phyloP scores from a whole-genome alignment of 2,329 filamentous ascomycete species.

The Dothistroma septosporum region DNA sequence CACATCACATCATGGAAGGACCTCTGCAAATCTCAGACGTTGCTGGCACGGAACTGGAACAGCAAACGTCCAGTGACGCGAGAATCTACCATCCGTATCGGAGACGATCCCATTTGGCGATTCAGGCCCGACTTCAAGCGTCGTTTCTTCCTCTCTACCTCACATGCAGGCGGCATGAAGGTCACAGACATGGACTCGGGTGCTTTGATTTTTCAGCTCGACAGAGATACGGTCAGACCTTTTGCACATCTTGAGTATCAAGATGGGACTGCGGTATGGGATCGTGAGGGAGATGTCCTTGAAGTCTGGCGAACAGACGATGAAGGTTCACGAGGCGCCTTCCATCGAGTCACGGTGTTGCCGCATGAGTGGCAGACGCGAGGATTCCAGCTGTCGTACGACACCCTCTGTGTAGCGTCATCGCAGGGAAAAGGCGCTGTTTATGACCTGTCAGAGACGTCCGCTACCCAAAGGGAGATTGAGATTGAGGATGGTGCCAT shows the following conservation, averaged over 20 bases:
- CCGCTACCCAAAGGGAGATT: constrained; percentile 35
- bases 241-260: constrained; percentile 49
- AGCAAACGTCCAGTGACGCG: constrained; percentile 32
- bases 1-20: constrained; percentile 42
- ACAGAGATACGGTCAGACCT: constrained; percentile 33
- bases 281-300: constrained; percentile 42
- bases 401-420: constrained; percentile 46
- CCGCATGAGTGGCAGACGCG: constrained; percentile 43
- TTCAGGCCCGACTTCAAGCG: constrained; percentile 47
- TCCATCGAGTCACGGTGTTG: constrained; percentile 40
- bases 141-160: constrained; percentile 45
- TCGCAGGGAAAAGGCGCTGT: constrained; percentile 44
- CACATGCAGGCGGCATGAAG: constrained; percentile 43
- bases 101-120: constrained; percentile 43
- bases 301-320: constrained; percentile 46
- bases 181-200: constrained; percentile 48
- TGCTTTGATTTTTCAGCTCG: constrained; percentile 37
- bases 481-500: constrained; percentile 41
- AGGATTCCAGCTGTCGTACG: constrained; percentile 45
- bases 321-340: constrained; percentile 37
- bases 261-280: constrained; percentile 45
- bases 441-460: constrained; percentile 38
- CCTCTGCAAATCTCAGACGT: constrained; percentile 40
- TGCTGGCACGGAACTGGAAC: constrained; percentile 41
- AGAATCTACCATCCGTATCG: constrained; percentile 42